Conservation (phyloP, 805 yeast genomes). For the Candida morakotiae region DNA sequence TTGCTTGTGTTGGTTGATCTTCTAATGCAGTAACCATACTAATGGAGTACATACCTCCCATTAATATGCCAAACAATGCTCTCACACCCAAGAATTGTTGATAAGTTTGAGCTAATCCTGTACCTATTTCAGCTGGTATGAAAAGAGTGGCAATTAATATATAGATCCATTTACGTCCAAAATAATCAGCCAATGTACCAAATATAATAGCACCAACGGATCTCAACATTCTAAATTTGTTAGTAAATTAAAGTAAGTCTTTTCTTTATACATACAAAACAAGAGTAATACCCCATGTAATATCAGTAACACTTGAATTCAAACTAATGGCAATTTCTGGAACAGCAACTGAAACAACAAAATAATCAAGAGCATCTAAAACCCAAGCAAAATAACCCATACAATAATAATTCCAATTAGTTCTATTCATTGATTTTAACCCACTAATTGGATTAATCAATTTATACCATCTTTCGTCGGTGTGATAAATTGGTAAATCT, state of each 20-base stretch:
- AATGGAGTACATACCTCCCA: slow-evolving; percentile 56
- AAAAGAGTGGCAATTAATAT: slow-evolving; percentile 43
- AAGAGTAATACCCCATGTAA: slow-evolving; percentile 65
- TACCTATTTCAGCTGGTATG: slow-evolving; percentile 55
- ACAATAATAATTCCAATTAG: slow-evolving; percentile 47
- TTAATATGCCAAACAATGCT: slow-evolving; percentile 56
- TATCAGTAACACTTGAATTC: slow-evolving; percentile 41
- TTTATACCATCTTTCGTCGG: slow-evolving; percentile 23
- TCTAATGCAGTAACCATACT: slow-evolving; percentile 53
- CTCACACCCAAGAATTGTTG: slow-evolving; percentile 58
- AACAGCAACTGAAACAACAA: slow-evolving; percentile 52
- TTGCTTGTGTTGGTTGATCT: slow-evolving; percentile 48
- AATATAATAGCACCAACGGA: slow-evolving; percentile 63
- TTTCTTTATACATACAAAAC: too few species aligned
- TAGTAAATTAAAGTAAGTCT: background rate
- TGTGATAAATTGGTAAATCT: slow-evolving; percentile 22
- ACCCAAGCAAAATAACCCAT: slow-evolving; percentile 59
- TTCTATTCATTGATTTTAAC: slow-evolving; percentile 13
- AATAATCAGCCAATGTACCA: slow-evolving; percentile 56
- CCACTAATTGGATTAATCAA: slow-evolving; percentile 41
- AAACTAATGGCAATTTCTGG: slow-evolving; percentile 44
- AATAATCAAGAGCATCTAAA: slow-evolving; percentile 65
- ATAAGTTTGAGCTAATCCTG: slow-evolving; percentile 57
- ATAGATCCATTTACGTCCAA: slow-evolving; percentile 60
- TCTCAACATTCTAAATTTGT: slow-evolving; percentile 46